phyloP scores from a whole-genome alignment of 768 basidiomycete genomes.

The Tylopilus intermedius region DNA sequence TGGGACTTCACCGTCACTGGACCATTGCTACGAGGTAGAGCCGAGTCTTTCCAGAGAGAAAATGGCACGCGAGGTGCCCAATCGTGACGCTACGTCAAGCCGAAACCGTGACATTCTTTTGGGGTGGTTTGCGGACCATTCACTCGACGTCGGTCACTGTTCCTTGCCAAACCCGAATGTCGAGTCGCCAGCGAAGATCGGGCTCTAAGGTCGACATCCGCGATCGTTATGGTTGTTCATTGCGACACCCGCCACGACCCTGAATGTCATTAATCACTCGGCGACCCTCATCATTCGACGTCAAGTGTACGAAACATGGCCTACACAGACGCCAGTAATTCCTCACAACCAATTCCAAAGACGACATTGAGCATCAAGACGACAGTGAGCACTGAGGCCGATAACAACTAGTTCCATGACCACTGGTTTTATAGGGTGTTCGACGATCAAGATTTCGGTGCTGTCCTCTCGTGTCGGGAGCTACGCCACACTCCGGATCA shows the following conservation, averaged over 20 bases:
- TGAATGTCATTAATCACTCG: neutral
- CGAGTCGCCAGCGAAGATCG: no score
- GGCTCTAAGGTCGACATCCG: neutral
- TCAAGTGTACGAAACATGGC: neutral
- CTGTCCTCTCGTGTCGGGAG: constrained; percentile 6
- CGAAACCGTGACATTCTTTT: neutral
- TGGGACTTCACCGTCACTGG: no score
- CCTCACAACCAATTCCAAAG: no score
- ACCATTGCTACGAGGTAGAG: no score
- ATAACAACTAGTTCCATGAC: no score
- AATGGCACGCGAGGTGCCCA: no score
- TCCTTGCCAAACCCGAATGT: no score
- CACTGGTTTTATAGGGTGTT: neutral
- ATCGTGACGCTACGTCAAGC: no score
- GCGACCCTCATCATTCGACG: neutral
- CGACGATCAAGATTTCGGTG: neutral
- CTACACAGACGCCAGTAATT: no score
- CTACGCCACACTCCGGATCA: neutral
- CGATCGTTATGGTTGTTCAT: neutral
- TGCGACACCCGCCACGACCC: neutral
- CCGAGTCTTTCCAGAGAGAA: no score
- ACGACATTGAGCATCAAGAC: neutral
- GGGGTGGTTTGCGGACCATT: neutral
- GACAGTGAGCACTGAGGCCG: neutral
- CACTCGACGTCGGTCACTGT: no score